Percentiles rank a stretch among this genome's conserved stretches.
Evolutionary conservation across 345 rosid species (phyloP).

Genomic region (Hypericum androsaemum): DNA sequence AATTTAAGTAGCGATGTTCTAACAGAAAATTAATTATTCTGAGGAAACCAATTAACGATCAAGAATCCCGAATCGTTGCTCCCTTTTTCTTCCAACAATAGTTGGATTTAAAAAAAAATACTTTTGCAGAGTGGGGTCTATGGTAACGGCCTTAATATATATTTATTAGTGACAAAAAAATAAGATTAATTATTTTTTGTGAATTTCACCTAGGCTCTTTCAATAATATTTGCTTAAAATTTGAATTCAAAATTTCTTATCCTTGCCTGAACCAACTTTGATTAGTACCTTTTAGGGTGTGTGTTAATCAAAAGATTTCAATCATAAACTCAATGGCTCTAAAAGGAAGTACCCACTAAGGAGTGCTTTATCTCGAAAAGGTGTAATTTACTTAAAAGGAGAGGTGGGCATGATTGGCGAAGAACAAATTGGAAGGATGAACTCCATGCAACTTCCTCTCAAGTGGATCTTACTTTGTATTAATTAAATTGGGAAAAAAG

Average conservation of each 20-base stretch:
- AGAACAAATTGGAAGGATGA: constrained; percentile 48
- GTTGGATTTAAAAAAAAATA: constrained; percentile 17
- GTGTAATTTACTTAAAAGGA: constrained; percentile 14
- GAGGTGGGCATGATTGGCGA: constrained; percentile 39
- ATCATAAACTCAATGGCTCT: constrained; percentile 13
- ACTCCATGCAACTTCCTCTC: constrained; percentile 48
- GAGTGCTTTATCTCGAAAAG: constrained; percentile 19
- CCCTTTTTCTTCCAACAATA: constrained; percentile 11
- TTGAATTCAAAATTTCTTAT: no score
- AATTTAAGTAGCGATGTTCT: neutral
- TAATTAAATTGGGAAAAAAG: constrained; percentile 24
- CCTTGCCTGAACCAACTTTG: no score
- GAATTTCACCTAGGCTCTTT: no score
- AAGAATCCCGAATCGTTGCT: neutral
- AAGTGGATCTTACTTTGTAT: constrained; percentile 35
- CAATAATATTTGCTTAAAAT: no score
- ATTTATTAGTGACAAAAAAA: neutral
- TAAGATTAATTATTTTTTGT: neutral
- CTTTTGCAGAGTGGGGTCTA: constrained; percentile 36
- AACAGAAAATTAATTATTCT: neutral
- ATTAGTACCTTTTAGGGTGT: no score
- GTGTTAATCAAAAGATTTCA: no score
- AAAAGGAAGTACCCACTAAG: constrained; percentile 80
- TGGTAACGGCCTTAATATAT: constrained; percentile 5
- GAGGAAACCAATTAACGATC: neutral